Conservation (phyloP, 768 basidiomycete species). For the Boletus huronensis region DNA sequence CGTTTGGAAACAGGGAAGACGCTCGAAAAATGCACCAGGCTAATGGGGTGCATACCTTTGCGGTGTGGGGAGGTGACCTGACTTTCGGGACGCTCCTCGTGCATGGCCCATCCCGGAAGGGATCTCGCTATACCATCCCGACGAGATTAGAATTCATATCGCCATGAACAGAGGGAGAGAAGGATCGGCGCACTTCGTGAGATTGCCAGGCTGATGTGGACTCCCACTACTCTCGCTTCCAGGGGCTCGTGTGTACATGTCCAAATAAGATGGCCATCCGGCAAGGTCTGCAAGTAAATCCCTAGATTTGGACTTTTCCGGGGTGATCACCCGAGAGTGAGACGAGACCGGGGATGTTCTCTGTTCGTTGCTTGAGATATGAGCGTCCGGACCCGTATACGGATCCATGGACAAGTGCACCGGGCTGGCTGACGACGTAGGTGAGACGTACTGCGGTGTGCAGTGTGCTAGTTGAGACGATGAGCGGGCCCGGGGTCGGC, state of each 20-base stretch:
- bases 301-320: constrained; percentile 8
- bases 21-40: not conserved
- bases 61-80: constrained; percentile 30
- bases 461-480: not conserved
- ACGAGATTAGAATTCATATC: not conserved
- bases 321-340: constrained; percentile 10
- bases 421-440: not conserved
- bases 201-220: constrained; percentile 4
- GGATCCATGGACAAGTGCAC: constrained; percentile 9
- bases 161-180: not conserved
- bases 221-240: constrained; percentile 8
- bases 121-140: constrained; percentile 2
- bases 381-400: not conserved
- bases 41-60: constrained; percentile 22
- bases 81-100: constrained; percentile 11
- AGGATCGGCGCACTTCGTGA: constrained; percentile 14
- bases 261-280: constrained; percentile 16
- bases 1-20: not conserved
- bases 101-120: constrained; percentile 3
- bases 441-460: not conserved
- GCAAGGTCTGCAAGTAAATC: constrained; percentile 12
- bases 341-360: not conserved
- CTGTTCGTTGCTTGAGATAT: constrained; percentile 4
- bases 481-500: not conserved
- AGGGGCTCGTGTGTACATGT: constrained; percentile 13